Conservation (phyloP, 1,139 yeast species). For the Tardiomyces blankii region DNA sequence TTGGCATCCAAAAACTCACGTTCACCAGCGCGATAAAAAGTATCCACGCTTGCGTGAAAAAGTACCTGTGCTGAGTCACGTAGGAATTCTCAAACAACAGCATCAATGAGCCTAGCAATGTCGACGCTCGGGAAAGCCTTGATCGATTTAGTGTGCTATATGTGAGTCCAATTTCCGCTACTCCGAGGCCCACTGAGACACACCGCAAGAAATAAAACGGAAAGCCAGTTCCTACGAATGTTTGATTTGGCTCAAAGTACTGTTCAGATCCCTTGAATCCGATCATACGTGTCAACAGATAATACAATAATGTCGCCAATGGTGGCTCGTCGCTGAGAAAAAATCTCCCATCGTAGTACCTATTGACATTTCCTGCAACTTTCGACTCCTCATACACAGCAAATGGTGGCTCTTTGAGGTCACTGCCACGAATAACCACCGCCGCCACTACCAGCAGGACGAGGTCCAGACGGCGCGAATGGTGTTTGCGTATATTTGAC, state of each 20-base stretch:
- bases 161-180: not conserved
- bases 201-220: not conserved
- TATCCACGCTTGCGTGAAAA: constrained; percentile 42
- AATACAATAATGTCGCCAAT: not conserved
- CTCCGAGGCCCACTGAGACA: constrained; percentile 10
- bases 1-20: not conserved
- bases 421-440: not conserved
- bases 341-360: not conserved
- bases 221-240: not conserved
- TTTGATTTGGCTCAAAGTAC: not conserved
- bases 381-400: not conserved
- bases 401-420: not conserved
- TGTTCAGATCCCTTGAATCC: not conserved
- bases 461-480: too few species aligned
- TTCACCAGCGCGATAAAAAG: constrained; percentile 22
- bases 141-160: not conserved
- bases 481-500: too few species aligned
- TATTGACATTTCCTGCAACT: not conserved
- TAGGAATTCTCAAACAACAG: constrained; percentile 45
- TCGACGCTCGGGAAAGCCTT: not conserved
- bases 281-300: not conserved
- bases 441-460: not conserved
- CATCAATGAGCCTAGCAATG: constrained; percentile 22
- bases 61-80: constrained; percentile 37
- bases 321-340: not conserved